Evolutionary conservation across 495 filamentous ascomycete species (phyloP).

Genomic region (Xylaria flabelliformis): DNA sequence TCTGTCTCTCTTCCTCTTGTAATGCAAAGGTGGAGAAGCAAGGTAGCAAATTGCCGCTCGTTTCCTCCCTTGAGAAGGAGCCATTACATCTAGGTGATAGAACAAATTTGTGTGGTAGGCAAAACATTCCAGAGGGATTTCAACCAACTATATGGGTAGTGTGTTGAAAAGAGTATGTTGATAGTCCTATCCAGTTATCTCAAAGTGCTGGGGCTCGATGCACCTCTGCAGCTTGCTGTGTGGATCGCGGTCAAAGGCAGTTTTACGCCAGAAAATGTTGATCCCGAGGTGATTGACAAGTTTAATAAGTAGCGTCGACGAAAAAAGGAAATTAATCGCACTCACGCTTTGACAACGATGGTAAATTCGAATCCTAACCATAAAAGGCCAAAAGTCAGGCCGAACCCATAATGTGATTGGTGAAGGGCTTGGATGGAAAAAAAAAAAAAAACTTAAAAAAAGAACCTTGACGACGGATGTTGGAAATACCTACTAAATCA

Average conservation of each 20-base stretch:
- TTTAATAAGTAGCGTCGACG: background rate
- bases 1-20: background rate
- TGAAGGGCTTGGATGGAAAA: background rate
- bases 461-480: background rate
- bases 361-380: constrained; percentile 1
- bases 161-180: constrained; percentile 2
- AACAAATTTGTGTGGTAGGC: background rate
- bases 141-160: background rate
- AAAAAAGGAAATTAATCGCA: background rate
- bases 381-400: constrained; percentile 18
- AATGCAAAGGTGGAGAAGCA: background rate
- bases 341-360: constrained; percentile 9
- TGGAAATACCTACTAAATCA: background rate
- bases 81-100: constrained; percentile 5
- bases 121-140: background rate
- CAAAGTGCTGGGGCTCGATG: background rate
- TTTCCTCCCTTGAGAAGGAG: background rate
- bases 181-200: background rate
- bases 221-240: constrained; percentile 3
- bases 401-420: constrained; percentile 5
- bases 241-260: background rate
- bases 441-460: background rate
- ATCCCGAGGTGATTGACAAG: background rate
- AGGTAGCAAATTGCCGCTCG: background rate
- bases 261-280: background rate